Evolutionary conservation across 2,329 filamentous ascomycete species (phyloP), one percentile per base, ranked within the genome.

Genomic region (Aspergillus chevalieri): DNA sequence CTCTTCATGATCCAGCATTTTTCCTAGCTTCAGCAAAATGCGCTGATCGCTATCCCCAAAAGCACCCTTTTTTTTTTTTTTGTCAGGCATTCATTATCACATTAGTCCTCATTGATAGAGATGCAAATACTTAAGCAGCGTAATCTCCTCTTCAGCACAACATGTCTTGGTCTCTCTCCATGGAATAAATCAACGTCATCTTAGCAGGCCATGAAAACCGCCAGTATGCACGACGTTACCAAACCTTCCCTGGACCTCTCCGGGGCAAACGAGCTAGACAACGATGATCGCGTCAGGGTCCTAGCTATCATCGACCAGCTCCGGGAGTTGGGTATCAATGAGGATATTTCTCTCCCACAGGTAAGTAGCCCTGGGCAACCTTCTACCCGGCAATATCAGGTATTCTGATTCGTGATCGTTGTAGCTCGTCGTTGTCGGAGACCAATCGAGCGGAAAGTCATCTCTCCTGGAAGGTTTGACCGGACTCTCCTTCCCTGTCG

Each of bases 361-460:
- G 63, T 65, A 47, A 47, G 47, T 46, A n/a, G 45, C 30, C 34
- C 33, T 24, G 14, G 43, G 41, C 53, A 43, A 54, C 22, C 43
- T 33, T 14, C n/a, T 36, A 12, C 22, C 10, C 10, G 26, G 2
- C n/a, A 3, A 38, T 19, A 38, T 2, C 6, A 2, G 17, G 34
- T 38, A 38, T 38, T 3, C 34, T 38, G 3, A 17, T 38, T 19
- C 7, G 26, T 15, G 34, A 6, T 15, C 9, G 34, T 9, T 38
- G 9, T 38, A 68, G 59, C 57, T 68, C 3, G 58, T 67, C 6
- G 65, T 68, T 12, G 61, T 65, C 4, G 65, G 66, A 6, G 64
- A 68, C 47, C 64, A 68, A 39, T 65, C 62, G 6, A 64, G 59
- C 51, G 65, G 66, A 1, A 69, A 69, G 36, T 61, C 57, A 5